Conservation (phyloP, 345 rosid genomes). For the Gossypium raimondii region DNA sequence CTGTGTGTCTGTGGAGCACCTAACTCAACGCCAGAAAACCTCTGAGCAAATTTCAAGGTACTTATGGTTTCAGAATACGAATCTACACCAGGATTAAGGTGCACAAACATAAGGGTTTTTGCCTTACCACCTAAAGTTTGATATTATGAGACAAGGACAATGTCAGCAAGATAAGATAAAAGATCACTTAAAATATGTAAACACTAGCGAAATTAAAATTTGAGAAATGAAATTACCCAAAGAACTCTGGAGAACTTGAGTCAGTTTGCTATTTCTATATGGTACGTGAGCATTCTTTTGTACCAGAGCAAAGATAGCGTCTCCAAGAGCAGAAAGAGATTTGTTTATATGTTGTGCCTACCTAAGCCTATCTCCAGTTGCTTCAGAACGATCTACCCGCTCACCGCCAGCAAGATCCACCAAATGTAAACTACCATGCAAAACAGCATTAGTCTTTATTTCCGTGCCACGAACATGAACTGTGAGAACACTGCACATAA, state of each 20-base stretch:
- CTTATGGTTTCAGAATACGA: constrained; percentile 89
- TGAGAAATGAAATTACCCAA: constrained; percentile 48
- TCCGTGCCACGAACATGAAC: constrained; percentile 87
- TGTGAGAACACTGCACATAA: constrained; percentile 73
- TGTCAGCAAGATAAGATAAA: constrained; percentile 5
- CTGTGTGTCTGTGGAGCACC: constrained; percentile 89
- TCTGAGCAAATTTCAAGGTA: constrained; percentile 89
- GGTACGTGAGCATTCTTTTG: constrained; percentile 89
- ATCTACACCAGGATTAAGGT: constrained; percentile 88
- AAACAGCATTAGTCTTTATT: constrained; percentile 54
- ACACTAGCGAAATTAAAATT: neutral
- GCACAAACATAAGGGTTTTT: constrained; percentile 95
- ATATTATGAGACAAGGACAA: constrained; percentile 11
- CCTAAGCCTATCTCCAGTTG: constrained; percentile 86
- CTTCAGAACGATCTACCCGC: constrained; percentile 96
- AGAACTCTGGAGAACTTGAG: constrained; percentile 98
- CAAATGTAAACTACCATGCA: constrained; percentile 82
- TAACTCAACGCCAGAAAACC: constrained; percentile 95
- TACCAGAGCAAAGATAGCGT: constrained; percentile 85
- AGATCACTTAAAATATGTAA: neutral
- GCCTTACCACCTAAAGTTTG: constrained; percentile 82
- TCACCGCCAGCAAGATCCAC: constrained; percentile 99
- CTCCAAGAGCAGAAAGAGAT: constrained; percentile 93
- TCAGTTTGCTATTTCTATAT: constrained; percentile 90
- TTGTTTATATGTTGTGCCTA: constrained; percentile 98